phyloP scores from a whole-genome alignment of 352 stramenopile genomes.

The Pythium aristosporum region DNA sequence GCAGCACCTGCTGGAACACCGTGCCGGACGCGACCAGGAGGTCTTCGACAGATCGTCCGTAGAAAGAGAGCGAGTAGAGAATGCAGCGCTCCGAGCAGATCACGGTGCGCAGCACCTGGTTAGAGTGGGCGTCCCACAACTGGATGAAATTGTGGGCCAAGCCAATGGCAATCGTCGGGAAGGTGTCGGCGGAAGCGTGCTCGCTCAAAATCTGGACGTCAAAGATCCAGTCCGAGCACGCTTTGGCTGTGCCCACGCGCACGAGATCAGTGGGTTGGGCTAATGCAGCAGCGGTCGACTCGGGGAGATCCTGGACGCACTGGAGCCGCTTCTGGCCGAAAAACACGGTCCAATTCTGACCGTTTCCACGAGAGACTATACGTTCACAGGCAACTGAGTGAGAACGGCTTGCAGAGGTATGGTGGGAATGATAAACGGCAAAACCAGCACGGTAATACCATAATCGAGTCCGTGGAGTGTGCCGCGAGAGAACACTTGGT shows the following conservation, averaged over 20 bases:
- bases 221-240: slow-evolving; percentile 85
- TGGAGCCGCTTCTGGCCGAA: slow-evolving; percentile 81
- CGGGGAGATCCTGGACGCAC: slow-evolving; percentile 50
- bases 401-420: not conserved
- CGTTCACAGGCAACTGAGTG: not conserved
- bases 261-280: slow-evolving; percentile 19
- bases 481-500: slow-evolving; percentile 53
- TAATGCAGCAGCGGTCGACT: slow-evolving; percentile 30
- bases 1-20: slow-evolving; percentile 84
- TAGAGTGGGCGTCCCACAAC: slow-evolving; percentile 53
- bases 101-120: slow-evolving; percentile 50
- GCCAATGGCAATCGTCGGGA: slow-evolving; percentile 56
- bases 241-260: slow-evolving; percentile 48
- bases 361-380: slow-evolving; percentile 8
- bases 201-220: slow-evolving; percentile 67
- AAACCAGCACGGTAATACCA: slow-evolving; percentile 17
- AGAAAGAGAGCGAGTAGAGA: slow-evolving; percentile 78
- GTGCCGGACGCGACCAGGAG: slow-evolving; percentile 80
- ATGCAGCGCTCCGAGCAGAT: slow-evolving; percentile 82
- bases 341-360: slow-evolving; percentile 45
- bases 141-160: slow-evolving; percentile 85
- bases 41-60: slow-evolving; percentile 54
- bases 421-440: not conserved
- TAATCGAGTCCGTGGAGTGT: slow-evolving; percentile 79
- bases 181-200: not conserved